phyloP scores from a whole-genome alignment of 1,284 basidiomycete species.

The Cerrena zonata region DNA sequence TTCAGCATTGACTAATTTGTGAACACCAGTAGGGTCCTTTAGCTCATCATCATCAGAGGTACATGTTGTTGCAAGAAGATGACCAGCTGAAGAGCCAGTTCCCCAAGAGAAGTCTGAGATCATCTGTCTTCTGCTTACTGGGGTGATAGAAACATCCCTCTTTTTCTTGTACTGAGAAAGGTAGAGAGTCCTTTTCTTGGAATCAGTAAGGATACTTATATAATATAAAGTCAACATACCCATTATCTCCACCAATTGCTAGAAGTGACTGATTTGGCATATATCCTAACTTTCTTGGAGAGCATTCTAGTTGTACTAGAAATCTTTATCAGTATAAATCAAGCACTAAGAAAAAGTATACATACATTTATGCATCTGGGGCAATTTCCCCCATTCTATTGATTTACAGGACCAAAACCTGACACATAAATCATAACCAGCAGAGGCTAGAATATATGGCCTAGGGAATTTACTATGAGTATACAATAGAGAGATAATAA shows the following conservation, averaged over 20 bases:
- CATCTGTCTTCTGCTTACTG: neutral
- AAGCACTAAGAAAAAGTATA: neutral
- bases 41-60: constrained; percentile 3
- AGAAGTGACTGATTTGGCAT: neutral
- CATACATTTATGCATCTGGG: neutral
- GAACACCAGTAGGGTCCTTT: constrained; percentile 32
- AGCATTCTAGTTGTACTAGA: neutral
- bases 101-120: constrained; percentile 2
- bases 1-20: constrained; percentile 45
- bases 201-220: neutral
- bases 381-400: neutral
- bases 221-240: neutral
- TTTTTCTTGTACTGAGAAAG: neutral
- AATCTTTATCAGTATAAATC: neutral
- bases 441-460: constrained; percentile 17
- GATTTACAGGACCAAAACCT: neutral
- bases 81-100: neutral
- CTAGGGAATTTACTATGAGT: constrained; percentile 8
- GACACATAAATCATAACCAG: constrained; percentile 14
- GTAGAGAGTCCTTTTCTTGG: neutral
- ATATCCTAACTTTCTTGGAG: neutral
- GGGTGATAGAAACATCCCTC: neutral
- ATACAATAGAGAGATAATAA: neutral
- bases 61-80: constrained; percentile 1
- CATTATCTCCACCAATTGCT: neutral